Evolutionary conservation across 768 basidiomycete species (phyloP).

Genomic region (Pleurotus tuber-regium): DNA sequence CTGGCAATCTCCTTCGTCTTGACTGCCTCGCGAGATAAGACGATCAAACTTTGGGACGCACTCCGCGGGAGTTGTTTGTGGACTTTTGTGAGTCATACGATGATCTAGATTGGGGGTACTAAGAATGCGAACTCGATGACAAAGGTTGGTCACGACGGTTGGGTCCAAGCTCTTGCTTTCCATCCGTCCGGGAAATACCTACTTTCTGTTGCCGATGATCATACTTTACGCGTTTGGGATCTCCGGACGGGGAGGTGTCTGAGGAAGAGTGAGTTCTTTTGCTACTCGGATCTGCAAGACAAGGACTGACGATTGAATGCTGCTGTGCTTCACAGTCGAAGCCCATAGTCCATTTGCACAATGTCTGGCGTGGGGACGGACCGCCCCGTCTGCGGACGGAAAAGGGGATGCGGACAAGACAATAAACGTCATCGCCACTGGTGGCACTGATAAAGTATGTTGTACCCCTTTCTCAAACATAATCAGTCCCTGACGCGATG

Average conservation of each 20-base stretch:
- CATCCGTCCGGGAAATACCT: constrained; percentile 89
- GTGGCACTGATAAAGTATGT: constrained; percentile 64
- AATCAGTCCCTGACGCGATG: background rate
- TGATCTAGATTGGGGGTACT: constrained; percentile 9
- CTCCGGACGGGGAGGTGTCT: constrained; percentile 80
- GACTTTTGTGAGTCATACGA: constrained; percentile 53
- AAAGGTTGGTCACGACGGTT: constrained; percentile 82
- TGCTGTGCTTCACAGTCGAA: constrained; percentile 58
- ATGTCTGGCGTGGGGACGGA: constrained; percentile 78
- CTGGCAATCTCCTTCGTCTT: constrained; percentile 48
- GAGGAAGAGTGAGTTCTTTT: constrained; percentile 32
- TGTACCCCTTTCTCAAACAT: background rate
- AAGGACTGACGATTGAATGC: background rate
- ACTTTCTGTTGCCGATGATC: constrained; percentile 90
- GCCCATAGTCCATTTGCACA: constrained; percentile 86
- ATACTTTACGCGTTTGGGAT: constrained; percentile 90
- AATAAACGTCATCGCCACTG: constrained; percentile 68
- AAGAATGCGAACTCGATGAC: constrained; percentile 1
- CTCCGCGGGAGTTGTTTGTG: constrained; percentile 78
- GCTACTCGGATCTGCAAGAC: background rate
- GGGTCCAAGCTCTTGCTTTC: constrained; percentile 86
- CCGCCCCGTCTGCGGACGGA: constrained; percentile 38
- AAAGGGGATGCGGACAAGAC: constrained; percentile 51
- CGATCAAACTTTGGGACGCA: constrained; percentile 89
- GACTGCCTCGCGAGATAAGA: constrained; percentile 89